These are phyloP conservation scores for Talaromyces sp. DNA, from an alignment of 2,329 filamentous ascomycete genomes.

Conservation along the genomic window DNA sequence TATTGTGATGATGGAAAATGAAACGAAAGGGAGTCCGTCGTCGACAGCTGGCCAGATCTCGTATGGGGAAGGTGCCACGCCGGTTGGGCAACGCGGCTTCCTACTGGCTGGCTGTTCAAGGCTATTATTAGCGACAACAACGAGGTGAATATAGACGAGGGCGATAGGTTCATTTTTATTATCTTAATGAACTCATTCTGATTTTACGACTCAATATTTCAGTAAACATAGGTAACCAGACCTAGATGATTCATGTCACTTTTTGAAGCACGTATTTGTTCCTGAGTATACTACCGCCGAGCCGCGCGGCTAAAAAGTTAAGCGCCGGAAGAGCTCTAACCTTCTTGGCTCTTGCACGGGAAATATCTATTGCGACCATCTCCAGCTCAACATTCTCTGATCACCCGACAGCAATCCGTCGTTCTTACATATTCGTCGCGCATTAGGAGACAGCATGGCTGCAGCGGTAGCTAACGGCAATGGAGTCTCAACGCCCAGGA, in stretches of 20 bases:
- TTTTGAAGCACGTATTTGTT: no score
- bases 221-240: neutral
- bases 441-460: conserved; percentile 32
- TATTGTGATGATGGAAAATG: conserved; percentile 8
- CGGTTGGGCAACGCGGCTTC: neutral
- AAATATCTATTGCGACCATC: conserved; percentile 9
- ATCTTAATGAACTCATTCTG: neutral
- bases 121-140: neutral
- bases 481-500: conserved; percentile 30
- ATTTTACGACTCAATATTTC: neutral
- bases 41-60: conserved; percentile 19
- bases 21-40: conserved; percentile 20
- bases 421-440: neutral
- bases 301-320: conserved; percentile 7
- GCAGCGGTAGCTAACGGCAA: conserved; percentile 39
- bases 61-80: neutral
- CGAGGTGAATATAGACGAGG: neutral
- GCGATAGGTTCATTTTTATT: no score
- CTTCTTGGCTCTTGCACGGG: neutral
- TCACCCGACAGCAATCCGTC: conserved; percentile 1
- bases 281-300: neutral
- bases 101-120: neutral
- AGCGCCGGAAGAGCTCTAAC: neutral
- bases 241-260: neutral
- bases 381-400: neutral